Evolutionary conservation across 192 early-diverging fungal genomes (phyloP), one percentile per base, ranked within the genome.

Genomic region (Coemansia sp.): DNA sequence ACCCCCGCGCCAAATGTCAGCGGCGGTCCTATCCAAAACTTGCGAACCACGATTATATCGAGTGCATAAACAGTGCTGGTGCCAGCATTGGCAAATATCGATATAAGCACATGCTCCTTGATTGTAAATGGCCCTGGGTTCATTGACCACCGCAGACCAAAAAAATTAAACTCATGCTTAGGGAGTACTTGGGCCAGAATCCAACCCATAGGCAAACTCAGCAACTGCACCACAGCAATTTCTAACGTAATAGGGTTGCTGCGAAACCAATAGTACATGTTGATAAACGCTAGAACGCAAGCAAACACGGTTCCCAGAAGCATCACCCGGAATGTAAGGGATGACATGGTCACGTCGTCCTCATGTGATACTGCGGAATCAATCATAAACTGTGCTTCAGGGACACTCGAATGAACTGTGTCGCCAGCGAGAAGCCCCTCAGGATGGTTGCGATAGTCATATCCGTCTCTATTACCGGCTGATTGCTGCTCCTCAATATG

Each of bases 21-120:
- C n/a, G 85, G 68, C 34, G 85, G 73, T n/a, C 86, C 82, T 49
- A 88, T 88, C 54, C 83, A 90, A 5, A 90, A 54, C 49, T 72
- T 38, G 31, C 88, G 83, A 18, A 85, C 83, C 16, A 86, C 84
- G 27, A 90, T 78, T 32, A 88, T 85, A 65, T 90, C 89, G 63
- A 88, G 84, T 8, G 89, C 88, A 67, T 90, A 88, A 54, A 85
- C 82, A n/a, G 86, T 86, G 21, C 85, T 86, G 3, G 85, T 88
- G 30, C 85, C 85, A 14, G 86, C 83, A 54, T 85, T 87, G 59
- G 86, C 89, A 79, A 91, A 87, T 34, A 93, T 76, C 38, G 83
- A 84, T 49, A 92, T 89, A 25, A 95, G 80, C 9, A 88, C 91
- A 65, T 93, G 90, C 52, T 93, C 93, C 67, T 94, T 94, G 62